Percentiles rank a stretch among this genome's conserved stretches.
Evolutionary conservation across 305 asterid genomes (phyloP).

Genomic region (Fraxinus xanthoxyloides): DNA sequence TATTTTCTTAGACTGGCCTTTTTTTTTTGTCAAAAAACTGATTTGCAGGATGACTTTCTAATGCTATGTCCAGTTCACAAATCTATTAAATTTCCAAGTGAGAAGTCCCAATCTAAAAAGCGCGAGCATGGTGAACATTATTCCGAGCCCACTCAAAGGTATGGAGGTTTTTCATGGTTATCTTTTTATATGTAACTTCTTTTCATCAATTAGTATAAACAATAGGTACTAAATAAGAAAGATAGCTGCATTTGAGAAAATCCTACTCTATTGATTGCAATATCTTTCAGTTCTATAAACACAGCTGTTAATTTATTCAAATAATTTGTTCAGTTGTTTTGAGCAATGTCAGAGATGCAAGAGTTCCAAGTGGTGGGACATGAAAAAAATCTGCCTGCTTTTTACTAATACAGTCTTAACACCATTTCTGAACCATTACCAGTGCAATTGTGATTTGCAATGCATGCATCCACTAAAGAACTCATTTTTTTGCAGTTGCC

Average conservation of each 20-base stretch:
- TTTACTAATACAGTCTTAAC: neutral
- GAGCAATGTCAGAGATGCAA: neutral
- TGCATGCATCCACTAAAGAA: neutral
- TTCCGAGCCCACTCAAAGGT: conserved; percentile 42
- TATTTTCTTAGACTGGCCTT: conserved; percentile 3
- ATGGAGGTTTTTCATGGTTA: conserved; percentile 24
- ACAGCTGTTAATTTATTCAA: conserved; percentile 2
- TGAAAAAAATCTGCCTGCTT: neutral
- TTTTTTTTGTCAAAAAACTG: neutral
- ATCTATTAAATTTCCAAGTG: conserved; percentile 66
- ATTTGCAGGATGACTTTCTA: conserved; percentile 59
- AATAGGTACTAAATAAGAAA: neutral
- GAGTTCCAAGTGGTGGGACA: neutral
- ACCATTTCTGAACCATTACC: neutral
- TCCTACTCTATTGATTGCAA: conserved; percentile 11
- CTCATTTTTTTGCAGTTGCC: conserved; percentile 1
- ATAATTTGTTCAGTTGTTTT: neutral
- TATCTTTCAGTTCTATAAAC: conserved; percentile 1
- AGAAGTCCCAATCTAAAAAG: conserved; percentile 50
- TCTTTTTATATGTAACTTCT: neutral
- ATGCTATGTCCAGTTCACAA: conserved; percentile 86
- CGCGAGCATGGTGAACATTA: conserved; percentile 28
- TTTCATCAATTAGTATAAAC: neutral
- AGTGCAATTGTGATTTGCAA: neutral
- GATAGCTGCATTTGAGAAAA: conserved; percentile 4